A percentile compares a stretch with the other conserved stretches of the same genome.
Conservation (phyloP, 192 early-diverging fungal genomes). For the Backusella liffmaniae region DNA sequence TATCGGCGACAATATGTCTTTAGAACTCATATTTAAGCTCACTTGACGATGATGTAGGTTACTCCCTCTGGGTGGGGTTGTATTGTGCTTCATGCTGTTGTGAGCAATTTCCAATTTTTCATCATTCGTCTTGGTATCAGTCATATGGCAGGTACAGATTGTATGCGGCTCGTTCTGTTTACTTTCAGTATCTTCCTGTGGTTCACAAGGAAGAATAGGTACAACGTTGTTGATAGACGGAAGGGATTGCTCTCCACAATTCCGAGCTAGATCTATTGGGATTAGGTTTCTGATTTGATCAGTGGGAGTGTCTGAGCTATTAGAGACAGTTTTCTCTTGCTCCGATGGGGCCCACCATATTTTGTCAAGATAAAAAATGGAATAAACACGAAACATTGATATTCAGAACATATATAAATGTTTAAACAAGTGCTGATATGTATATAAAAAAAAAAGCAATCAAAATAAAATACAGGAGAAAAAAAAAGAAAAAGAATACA, state of each 20-base stretch:
- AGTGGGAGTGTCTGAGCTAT: background rate
- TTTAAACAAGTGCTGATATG: background rate
- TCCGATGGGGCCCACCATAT: background rate
- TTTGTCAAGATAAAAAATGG: constrained; percentile 12
- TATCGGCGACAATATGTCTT: constrained; percentile 1
- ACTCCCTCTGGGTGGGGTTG: background rate
- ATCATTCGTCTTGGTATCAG: background rate
- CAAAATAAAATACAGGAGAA: background rate
- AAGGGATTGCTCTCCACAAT: background rate
- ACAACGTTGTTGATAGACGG: background rate
- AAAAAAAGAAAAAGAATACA: background rate
- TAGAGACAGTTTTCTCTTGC: background rate
- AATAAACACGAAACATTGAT: constrained; percentile 13
- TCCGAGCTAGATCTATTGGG: background rate
- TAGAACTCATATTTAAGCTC: constrained; percentile 3
- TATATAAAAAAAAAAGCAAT: background rate
- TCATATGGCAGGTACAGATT: background rate
- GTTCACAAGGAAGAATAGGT: background rate
- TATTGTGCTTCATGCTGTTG: background rate
- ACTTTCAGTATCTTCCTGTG: background rate
- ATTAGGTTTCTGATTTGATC: constrained; percentile 2
- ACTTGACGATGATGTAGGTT: background rate
- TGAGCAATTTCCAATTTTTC: background rate
- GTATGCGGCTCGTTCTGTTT: background rate
- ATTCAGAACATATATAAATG: background rate